Conservation (phyloP, 352 stramenopile genomes). For the Phytophthora hibernalis region DNA sequence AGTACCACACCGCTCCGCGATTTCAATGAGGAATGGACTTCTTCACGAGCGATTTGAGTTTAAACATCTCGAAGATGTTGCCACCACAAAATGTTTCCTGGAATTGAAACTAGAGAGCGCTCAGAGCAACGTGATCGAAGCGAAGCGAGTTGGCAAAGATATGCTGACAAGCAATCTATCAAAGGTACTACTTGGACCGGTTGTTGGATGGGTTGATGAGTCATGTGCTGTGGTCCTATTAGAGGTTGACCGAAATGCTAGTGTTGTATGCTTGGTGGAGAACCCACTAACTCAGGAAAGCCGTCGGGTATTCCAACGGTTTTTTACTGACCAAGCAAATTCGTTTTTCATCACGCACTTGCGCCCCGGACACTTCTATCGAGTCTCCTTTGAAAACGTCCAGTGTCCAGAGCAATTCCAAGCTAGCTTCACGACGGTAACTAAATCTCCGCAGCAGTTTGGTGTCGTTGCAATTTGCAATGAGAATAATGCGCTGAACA, state of each 20-base stretch:
- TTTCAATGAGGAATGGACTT: slow-evolving; percentile 21
- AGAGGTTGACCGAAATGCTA: slow-evolving; percentile 64
- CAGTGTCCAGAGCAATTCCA: slow-evolving; percentile 41
- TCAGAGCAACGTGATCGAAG: slow-evolving; percentile 11
- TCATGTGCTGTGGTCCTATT: slow-evolving; percentile 65
- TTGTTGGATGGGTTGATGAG: slow-evolving; percentile 77
- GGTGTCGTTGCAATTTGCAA: slow-evolving; percentile 51
- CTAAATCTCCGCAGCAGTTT: slow-evolving; percentile 38
- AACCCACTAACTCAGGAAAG: slow-evolving; percentile 59
- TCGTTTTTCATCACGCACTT: slow-evolving; percentile 77
- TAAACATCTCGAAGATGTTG: slow-evolving; percentile 43
- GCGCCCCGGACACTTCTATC: slow-evolving; percentile 62
- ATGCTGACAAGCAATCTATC: slow-evolving; percentile 26
- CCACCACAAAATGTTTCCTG: slow-evolving; percentile 42
- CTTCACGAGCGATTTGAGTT: slow-evolving; percentile 60
- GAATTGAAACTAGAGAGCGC: slow-evolving; percentile 19
- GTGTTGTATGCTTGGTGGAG: slow-evolving; percentile 60
- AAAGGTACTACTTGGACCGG: slow-evolving; percentile 61
- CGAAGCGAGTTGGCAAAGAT: slow-evolving; percentile 25
- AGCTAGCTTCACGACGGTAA: slow-evolving; percentile 60
- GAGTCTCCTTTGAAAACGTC: slow-evolving; percentile 57
- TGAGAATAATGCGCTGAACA: slow-evolving; percentile 18
- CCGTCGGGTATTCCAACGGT: slow-evolving; percentile 57
- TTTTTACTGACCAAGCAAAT: slow-evolving; percentile 50
- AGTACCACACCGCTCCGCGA: not conserved